A percentile compares a stretch with the other conserved stretches of the same genome.
These are phyloP conservation scores for Amylocystis lapponica DNA, from an alignment of 768 basidiomycete species.

Conservation along the genomic window DNA sequence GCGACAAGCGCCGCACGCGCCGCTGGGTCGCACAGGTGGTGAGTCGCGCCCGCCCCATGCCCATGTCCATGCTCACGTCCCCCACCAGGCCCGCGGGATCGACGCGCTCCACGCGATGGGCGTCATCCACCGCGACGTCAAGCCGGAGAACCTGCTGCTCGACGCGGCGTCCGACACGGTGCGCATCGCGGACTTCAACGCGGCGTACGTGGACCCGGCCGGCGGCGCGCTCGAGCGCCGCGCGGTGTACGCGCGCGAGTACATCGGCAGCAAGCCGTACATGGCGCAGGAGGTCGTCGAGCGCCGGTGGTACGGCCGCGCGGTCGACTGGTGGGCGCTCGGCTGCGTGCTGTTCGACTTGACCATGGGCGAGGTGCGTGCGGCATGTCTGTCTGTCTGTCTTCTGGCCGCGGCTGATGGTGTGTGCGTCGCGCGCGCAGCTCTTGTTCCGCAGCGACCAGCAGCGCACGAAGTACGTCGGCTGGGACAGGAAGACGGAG, in stretches of 20 bases:
- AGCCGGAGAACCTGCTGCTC: constrained; percentile 52
- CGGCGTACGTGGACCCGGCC: constrained; percentile 13
- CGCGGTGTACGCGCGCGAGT: constrained; percentile 11
- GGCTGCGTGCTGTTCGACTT: constrained; percentile 23
- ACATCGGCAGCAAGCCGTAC: constrained; percentile 20
- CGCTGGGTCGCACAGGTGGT: constrained; percentile 26
- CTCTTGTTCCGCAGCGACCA: constrained; percentile 9
- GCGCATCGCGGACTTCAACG: constrained; percentile 23
- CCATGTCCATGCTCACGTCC: background rate
- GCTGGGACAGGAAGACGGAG: constrained; percentile 10
- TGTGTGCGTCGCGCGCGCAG: constrained; percentile 3
- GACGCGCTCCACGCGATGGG: constrained; percentile 42
- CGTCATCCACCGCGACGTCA: constrained; percentile 56
- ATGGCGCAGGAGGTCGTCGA: constrained; percentile 19
- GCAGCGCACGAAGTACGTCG: constrained; percentile 7
- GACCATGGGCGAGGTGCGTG: constrained; percentile 23
- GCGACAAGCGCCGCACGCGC: constrained; percentile 6
- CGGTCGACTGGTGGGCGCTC: constrained; percentile 25
- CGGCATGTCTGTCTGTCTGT: background rate
- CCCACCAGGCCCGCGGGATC: constrained; percentile 22
- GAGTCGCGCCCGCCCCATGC: constrained; percentile 2
- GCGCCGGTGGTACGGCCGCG: constrained; percentile 17
- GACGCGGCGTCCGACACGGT: constrained; percentile 13
- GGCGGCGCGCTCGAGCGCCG: constrained; percentile 11
- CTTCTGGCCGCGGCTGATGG: background rate